Conservation (phyloP, 179 eudicot genomes). For the Beta lomatogona region DNA sequence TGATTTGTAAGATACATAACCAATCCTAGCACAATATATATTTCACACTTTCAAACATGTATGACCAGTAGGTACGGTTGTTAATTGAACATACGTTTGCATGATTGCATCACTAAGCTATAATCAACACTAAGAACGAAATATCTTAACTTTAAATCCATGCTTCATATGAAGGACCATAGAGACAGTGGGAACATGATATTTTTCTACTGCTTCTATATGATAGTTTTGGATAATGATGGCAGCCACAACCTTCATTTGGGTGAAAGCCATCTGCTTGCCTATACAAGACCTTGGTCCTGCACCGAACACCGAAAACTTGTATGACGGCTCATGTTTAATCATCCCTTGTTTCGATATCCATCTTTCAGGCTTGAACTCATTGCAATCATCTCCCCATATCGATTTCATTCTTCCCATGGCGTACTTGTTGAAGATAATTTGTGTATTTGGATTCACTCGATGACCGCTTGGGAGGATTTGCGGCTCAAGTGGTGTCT, state of each 20-base stretch:
- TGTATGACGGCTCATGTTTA: conserved; percentile 30
- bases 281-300: conserved; percentile 44
- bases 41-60: too few species aligned
- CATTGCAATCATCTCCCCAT: too few species aligned
- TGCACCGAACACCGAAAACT: conserved; percentile 32
- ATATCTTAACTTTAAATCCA: conserved; percentile 26
- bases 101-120: too few species aligned
- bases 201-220: too few species aligned
- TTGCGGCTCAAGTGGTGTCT: too few species aligned
- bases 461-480: too few species aligned
- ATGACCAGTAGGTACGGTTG: too few species aligned
- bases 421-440: conserved; percentile 33
- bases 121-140: not conserved
- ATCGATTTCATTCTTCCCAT: conserved; percentile 37
- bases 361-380: too few species aligned
- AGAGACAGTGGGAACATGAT: not conserved
- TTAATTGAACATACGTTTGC: too few species aligned
- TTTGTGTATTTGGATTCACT: conserved; percentile 38
- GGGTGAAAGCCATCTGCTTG: conserved; percentile 23
- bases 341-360: not conserved
- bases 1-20: too few species aligned
- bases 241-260: conserved; percentile 37
- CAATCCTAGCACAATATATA: too few species aligned
- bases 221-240: conserved; percentile 16
- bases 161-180: conserved; percentile 25